Conservation (phyloP, 768 basidiomycete genomes). For the Heimioporus sp. region DNA sequence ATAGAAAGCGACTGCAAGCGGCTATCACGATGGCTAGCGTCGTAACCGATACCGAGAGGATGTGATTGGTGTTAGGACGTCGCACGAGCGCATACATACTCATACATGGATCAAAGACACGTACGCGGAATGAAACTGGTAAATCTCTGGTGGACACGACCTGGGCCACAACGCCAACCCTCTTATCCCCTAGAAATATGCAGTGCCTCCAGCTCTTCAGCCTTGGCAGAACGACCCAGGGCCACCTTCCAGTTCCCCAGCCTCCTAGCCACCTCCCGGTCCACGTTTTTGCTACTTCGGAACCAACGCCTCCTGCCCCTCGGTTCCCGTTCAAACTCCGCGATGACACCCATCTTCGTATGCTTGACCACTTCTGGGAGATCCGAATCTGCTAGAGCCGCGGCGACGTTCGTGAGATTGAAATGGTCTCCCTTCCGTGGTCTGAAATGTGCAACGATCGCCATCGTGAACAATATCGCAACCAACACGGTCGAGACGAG, state of each 20-base stretch:
- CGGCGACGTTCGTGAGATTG: slow-evolving; percentile 13
- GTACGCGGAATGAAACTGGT: too few relatives aligned
- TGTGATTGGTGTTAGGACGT: too few relatives aligned
- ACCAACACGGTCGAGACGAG: slow-evolving; percentile 5
- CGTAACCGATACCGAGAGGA: too few relatives aligned
- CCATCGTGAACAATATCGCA: slow-evolving; percentile 1
- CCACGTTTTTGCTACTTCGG: slow-evolving; percentile 1
- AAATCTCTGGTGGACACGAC: too few relatives aligned
- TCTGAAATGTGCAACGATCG: slow-evolving; percentile 5
- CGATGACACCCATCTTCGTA: neutral
- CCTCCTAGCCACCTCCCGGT: too few relatives aligned
- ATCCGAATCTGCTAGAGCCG: slow-evolving; percentile 9
- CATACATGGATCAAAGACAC: too few relatives aligned
- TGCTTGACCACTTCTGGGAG: slow-evolving; percentile 4
- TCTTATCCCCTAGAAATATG: slow-evolving; percentile 1
- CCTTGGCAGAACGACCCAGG: neutral
- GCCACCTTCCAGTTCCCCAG: slow-evolving; percentile 7
- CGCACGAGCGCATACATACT: too few relatives aligned
- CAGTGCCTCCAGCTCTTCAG: slow-evolving; percentile 3
- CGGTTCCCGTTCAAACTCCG: neutral
- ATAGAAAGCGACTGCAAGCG: too few relatives aligned
- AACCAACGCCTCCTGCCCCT: neutral
- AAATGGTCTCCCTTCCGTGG: slow-evolving; percentile 9
- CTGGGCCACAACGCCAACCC: too few relatives aligned
- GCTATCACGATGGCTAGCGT: too few relatives aligned